Evolutionary conservation across 371 early-diverging fungal species (phyloP).

Genomic region (Mucor mucedo): DNA sequence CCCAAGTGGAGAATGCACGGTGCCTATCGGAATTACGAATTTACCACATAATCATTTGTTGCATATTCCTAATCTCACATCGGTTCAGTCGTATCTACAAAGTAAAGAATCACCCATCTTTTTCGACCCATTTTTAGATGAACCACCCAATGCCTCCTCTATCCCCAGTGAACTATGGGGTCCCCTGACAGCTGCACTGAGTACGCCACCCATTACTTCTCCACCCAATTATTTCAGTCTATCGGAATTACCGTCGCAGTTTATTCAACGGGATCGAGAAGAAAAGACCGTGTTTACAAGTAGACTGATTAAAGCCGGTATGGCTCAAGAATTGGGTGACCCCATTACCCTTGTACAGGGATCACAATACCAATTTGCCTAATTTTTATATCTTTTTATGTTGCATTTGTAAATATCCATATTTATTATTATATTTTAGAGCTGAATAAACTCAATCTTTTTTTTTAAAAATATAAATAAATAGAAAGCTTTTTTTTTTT

Average conservation of each 20-base stretch:
- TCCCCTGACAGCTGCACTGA: constrained; percentile 22
- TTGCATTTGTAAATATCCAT: not conserved
- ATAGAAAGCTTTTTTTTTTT: too few relatives aligned
- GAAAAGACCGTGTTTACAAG: constrained; percentile 24
- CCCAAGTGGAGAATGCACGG: constrained; percentile 23
- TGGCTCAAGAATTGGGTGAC: constrained; percentile 29
- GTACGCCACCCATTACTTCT: constrained; percentile 24
- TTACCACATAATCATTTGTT: constrained; percentile 38
- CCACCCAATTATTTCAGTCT: constrained; percentile 42
- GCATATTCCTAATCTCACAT: constrained; percentile 39
- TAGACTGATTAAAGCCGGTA: constrained; percentile 30
- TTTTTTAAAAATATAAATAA: too few relatives aligned
- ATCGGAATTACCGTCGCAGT: constrained; percentile 23
- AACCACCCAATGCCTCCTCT: constrained; percentile 26
- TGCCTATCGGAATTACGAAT: constrained; percentile 44
- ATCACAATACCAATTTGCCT: too few relatives aligned
- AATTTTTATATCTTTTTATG: not conserved
- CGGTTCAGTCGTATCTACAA: constrained; percentile 33
- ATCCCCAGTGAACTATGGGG: constrained; percentile 22
- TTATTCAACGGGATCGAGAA: constrained; percentile 24
- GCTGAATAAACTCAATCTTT: too few relatives aligned
- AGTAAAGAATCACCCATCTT: constrained; percentile 42
- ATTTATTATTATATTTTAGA: too few relatives aligned
- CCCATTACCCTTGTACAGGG: constrained; percentile 21
- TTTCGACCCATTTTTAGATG: constrained; percentile 40